These are phyloP conservation scores for Lippia alba DNA, from an alignment of 305 asterid genomes.

Conservation along the genomic window DNA sequence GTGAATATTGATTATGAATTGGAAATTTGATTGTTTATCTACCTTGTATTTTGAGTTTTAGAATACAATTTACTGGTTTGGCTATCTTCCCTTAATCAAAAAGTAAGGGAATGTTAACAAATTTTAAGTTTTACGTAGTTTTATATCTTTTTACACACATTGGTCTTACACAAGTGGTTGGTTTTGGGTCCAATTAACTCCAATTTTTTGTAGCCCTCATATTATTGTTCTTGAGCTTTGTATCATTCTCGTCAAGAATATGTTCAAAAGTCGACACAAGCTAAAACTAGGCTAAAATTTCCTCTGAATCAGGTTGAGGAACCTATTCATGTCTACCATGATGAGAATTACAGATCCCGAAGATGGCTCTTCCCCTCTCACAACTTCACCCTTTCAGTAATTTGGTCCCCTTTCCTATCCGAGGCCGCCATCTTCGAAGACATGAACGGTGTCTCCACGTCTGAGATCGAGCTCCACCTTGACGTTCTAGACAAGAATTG, in stretches of 20 bases:
- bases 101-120: no score
- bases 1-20: neutral
- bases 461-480: constrained; percentile 73
- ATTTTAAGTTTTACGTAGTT: no score
- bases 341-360: constrained; percentile 49
- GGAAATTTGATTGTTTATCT: neutral
- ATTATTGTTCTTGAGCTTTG: neutral
- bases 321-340: constrained; percentile 66
- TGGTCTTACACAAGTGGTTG: no score
- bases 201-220: neutral
- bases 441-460: constrained; percentile 52
- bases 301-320: constrained; percentile 57
- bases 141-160: no score
- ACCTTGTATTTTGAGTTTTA: neutral
- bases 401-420: constrained; percentile 93
- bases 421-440: constrained; percentile 68
- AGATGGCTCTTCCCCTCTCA: constrained; percentile 71
- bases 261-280: neutral
- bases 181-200: neutral
- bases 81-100: neutral
- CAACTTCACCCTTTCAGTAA: constrained; percentile 65
- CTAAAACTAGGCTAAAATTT: neutral
- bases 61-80: neutral
- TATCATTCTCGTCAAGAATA: constrained; percentile 5
- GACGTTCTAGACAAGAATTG: constrained; percentile 76